Evolutionary conservation across 75 land plant genomes (phyloP), one percentile per base, ranked within the genome.

Genomic region (Chamaecyparis obtusa): DNA sequence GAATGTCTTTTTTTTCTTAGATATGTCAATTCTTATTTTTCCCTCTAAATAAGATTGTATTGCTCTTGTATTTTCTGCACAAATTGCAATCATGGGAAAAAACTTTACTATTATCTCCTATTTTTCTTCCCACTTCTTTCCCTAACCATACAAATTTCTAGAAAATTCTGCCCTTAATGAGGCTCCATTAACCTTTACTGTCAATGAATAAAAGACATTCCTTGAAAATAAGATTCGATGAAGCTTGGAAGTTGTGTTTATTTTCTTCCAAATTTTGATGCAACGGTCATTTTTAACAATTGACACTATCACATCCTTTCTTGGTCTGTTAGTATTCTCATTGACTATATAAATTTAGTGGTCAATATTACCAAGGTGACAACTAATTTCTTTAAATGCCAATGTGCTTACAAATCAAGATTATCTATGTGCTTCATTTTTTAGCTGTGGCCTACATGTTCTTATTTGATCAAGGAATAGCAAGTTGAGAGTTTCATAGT

Each of bases 321-420:
- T 43, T 96, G 98, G 98, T 96, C 98, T 27, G 94, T 93, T 60
- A 96, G 98, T 85, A 94, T 96, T 48, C 95, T 96, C 71, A 96
- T 94, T n/a, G 98, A 96, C 86, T 96, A 95, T 87, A 90, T 71
- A 84, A 90, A 90, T 85, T 94, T 90, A 48, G 95, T 90, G 16
- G 95, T 93, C 81, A 96, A 96, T 86, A 91, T 96, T 75, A 95
- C 98, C 37, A 93, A 88, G 85, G 96, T 95, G 85, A 78, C 16
- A 37, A 13, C 27, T 41, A 32, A 27, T 14, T 44, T 41, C 48
- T 82, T 41, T 10, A 36, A 8, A 81, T 71, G 10, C 35, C 35
- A 9, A 35, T n/a, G 10, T 71, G 75, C 14, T 11, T 32, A 27
- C 49, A 43, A 43, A 44, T 24, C 21, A n/a, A 24, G 49, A 80